Conservation (phyloP, 345 rosid species). For the Alliaria petiolata region DNA sequence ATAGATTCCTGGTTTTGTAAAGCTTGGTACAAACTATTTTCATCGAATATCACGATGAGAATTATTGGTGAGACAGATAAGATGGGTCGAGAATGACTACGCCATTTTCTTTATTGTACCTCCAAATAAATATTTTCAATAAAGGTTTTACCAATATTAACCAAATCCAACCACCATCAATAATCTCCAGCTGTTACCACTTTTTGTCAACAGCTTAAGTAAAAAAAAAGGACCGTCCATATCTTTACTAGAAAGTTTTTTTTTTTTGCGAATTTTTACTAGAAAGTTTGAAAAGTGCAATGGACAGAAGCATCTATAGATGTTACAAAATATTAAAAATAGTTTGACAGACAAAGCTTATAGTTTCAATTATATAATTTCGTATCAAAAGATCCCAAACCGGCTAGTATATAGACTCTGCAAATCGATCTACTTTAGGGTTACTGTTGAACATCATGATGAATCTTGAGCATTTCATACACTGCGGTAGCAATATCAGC, state of each 20-base stretch:
- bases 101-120: neutral
- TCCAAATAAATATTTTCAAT: neutral
- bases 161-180: constrained; percentile 13
- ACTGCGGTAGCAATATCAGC: constrained; percentile 76
- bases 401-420: neutral
- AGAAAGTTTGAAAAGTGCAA: neutral
- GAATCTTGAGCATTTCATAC: constrained; percentile 52
- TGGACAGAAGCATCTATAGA: no score
- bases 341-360: neutral
- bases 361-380: neutral
- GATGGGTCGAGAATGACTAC: constrained; percentile 11
- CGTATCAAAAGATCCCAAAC: neutral
- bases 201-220: neutral
- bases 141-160: neutral
- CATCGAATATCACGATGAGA: neutral
- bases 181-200: constrained; percentile 25
- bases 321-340: neutral
- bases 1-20: constrained; percentile 24
- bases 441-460: constrained; percentile 23
- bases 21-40: constrained; percentile 9
- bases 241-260: neutral
- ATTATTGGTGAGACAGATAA: constrained; percentile 30
- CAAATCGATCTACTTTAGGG: neutral
- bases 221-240: neutral
- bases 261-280: no score